phyloP scores from a whole-genome alignment of 441 rosid genomes.

The Flueggea neowawraea region DNA sequence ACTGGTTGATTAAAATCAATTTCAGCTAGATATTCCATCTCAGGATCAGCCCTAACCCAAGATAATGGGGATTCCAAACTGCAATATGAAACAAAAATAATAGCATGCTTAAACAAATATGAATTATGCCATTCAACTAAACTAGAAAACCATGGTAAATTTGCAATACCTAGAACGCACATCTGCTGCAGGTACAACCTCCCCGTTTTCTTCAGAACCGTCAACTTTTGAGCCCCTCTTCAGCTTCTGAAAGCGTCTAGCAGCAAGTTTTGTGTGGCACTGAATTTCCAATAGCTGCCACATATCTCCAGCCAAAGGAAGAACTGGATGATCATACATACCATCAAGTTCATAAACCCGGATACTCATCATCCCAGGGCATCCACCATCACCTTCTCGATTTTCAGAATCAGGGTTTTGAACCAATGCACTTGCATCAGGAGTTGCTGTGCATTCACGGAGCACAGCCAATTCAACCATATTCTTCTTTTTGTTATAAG shows the following conservation, averaged over 20 bases:
- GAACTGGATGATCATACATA: conserved; percentile 93
- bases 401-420: conserved; percentile 71
- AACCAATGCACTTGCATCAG: conserved; percentile 55
- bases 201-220: conserved; percentile 92
- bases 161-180: conserved; percentile 66
- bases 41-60: conserved; percentile 99
- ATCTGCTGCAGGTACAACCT: conserved; percentile 51
- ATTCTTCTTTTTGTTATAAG: conserved; percentile 95
- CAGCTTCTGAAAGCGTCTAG: conserved; percentile 91
- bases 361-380: conserved; percentile 99
- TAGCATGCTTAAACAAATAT: conserved; percentile 5
- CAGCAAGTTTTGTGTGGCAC: conserved; percentile 95
- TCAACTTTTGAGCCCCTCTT: conserved; percentile 94
- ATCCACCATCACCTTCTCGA: conserved; percentile 85
- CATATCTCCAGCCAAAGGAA: conserved; percentile 92
- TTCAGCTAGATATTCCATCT: conserved; percentile 98
- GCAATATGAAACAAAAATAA: conserved; percentile 32
- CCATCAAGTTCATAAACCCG: conserved; percentile 96
- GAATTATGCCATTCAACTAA: conserved; percentile 15
- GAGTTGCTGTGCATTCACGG: conserved; percentile 78
- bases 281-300: conserved; percentile 98
- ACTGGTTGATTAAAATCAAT: conserved; percentile 97
- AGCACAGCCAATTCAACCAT: conserved; percentile 88
- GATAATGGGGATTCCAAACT: conserved; percentile 93
- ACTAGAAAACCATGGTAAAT: conserved; percentile 11